These are phyloP conservation scores for Ciborinia camelliae DNA, from an alignment of 2,329 filamentous ascomycete species.

Conservation along the genomic window DNA sequence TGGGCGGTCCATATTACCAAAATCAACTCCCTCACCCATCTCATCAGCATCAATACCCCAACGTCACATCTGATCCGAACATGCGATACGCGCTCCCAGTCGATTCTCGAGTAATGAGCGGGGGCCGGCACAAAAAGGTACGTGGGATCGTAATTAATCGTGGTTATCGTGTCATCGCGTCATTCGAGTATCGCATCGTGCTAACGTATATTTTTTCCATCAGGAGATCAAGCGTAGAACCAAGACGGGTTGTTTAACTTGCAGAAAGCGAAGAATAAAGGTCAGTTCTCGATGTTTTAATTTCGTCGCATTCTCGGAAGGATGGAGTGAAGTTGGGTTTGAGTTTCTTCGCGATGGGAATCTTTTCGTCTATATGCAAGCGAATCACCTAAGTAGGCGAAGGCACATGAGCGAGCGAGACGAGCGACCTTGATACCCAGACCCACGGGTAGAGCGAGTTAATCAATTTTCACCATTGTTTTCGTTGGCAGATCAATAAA, in stretches of 20 bases:
- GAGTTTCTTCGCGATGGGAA: constrained; percentile 34
- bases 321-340: constrained; percentile 32
- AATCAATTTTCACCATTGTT: constrained; percentile 14
- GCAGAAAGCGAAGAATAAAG: constrained; percentile 68
- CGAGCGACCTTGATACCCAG: constrained; percentile 21
- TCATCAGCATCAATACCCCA: constrained; percentile 48
- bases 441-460: constrained; percentile 20
- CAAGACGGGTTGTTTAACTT: constrained; percentile 68
- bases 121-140: constrained; percentile 57
- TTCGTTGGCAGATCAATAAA: constrained; percentile 14
- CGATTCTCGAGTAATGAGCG: constrained; percentile 53
- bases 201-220: constrained; percentile 29
- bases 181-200: constrained; percentile 22
- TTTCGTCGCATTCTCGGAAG: constrained; percentile 26
- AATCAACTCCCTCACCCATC: constrained; percentile 41
- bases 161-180: constrained; percentile 17
- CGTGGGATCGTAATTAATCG: constrained; percentile 12
- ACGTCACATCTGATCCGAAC: constrained; percentile 46
- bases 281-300: constrained; percentile 45
- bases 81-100: constrained; percentile 57
- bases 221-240: constrained; percentile 73
- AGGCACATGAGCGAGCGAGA: constrained; percentile 35
- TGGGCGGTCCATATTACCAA: constrained; percentile 48
- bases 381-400: constrained; percentile 40
- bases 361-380: constrained; percentile 38